Percentiles rank a stretch among this genome's conserved stretches.
Conservation (phyloP, 352 stramenopile species). For the Pythium phragmitis region DNA sequence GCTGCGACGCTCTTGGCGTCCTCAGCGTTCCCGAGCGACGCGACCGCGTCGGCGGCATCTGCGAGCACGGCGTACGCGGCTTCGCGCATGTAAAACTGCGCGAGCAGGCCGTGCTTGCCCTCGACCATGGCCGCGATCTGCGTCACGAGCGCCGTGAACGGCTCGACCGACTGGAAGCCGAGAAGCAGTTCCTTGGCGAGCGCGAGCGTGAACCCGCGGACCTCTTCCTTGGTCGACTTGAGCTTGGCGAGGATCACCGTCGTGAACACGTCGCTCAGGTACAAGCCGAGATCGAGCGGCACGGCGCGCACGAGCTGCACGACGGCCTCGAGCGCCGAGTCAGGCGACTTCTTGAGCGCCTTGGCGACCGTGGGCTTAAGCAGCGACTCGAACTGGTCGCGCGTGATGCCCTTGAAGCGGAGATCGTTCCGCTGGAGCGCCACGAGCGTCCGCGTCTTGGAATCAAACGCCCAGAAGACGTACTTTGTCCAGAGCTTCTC, state of each 20-base stretch:
- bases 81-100: conserved; percentile 88
- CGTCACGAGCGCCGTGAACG: conserved; percentile 54
- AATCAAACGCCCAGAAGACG: conserved; percentile 75
- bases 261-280: conserved; percentile 65
- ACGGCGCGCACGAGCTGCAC: conserved; percentile 46
- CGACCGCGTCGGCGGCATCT: conserved; percentile 44
- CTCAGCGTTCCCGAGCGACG: conserved; percentile 22
- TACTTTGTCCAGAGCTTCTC: conserved; percentile 59
- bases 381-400: conserved; percentile 59
- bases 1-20: conserved; percentile 47
- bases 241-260: conserved; percentile 72
- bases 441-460: conserved; percentile 55
- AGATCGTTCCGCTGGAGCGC: conserved; percentile 37
- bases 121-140: conserved; percentile 65
- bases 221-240: conserved; percentile 79
- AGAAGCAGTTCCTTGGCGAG: conserved; percentile 49
- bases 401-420: conserved; percentile 55
- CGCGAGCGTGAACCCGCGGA: conserved; percentile 50
- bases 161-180: conserved; percentile 50
- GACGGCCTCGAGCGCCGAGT: conserved; percentile 67
- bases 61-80: conserved; percentile 65
- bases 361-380: conserved; percentile 68
- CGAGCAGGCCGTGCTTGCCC: conserved; percentile 79
- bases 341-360: conserved; percentile 82
- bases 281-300: conserved; percentile 65